Percentiles rank a stretch among this genome's conserved stretches.
These are phyloP conservation scores for Colletotrichum tofieldiae DNA, from an alignment of 2,329 filamentous ascomycete species.

Conservation along the genomic window DNA sequence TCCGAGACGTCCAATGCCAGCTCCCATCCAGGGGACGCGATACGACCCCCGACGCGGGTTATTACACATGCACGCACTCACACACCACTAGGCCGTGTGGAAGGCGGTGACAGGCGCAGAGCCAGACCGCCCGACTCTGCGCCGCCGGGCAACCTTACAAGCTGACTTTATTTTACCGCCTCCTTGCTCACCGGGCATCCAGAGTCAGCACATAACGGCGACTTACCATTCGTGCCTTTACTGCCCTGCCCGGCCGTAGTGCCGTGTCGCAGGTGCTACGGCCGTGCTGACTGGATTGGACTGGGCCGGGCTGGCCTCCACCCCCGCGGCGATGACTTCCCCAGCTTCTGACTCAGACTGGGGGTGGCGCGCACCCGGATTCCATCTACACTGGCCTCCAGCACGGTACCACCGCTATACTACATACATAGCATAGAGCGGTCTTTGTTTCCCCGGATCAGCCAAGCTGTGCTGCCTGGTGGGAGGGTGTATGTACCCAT, in stretches of 20 bases:
- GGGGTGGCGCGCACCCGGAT: slow-evolving; percentile 37
- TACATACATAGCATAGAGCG: background rate
- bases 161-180: slow-evolving; percentile 14
- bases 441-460: slow-evolving; percentile 37
- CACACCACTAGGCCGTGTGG: slow-evolving; percentile 1
- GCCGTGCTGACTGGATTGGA: slow-evolving; percentile 22
- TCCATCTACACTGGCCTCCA: slow-evolving; percentile 5
- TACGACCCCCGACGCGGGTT: slow-evolving; percentile 27
- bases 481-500: background rate
- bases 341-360: slow-evolving; percentile 40
- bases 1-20: slow-evolving; percentile 26
- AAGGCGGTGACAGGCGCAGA: slow-evolving; percentile 36
- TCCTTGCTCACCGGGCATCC: background rate
- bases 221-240: slow-evolving; percentile 5
- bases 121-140: slow-evolving; percentile 26
- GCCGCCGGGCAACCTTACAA: background rate
- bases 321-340: slow-evolving; percentile 30
- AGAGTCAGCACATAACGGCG: slow-evolving; percentile 10
- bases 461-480: slow-evolving; percentile 11
- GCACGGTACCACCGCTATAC: slow-evolving; percentile 7
- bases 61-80: slow-evolving; percentile 18
- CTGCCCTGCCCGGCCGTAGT: background rate
- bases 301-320: background rate
- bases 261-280: slow-evolving; percentile 14
- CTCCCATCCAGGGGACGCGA: slow-evolving; percentile 20